Conservation (phyloP, 2,329 filamentous ascomycete genomes). For the Parascedosporium putredinis region DNA sequence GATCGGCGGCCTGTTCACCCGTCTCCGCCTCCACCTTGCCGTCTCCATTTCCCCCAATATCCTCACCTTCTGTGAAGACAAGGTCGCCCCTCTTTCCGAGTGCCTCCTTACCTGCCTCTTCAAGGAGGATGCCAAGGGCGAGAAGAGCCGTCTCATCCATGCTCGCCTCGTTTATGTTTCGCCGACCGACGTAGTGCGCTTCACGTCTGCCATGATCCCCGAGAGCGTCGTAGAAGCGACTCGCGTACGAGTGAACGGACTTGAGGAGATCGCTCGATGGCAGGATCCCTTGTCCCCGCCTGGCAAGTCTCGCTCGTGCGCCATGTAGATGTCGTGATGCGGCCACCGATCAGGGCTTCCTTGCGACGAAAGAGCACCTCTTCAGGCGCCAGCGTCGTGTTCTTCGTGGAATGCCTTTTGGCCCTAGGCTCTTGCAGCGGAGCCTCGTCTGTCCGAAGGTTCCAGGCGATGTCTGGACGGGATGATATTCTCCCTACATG, state of each 20-base stretch:
- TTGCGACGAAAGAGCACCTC: conserved; percentile 58
- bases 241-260: conserved; percentile 56
- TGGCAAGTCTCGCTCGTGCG: conserved; percentile 45
- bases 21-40: not conserved
- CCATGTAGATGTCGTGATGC: conserved; percentile 63
- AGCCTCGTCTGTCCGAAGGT: not conserved
- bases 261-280: conserved; percentile 62
- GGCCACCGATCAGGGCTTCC: conserved; percentile 57
- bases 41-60: conserved; percentile 8
- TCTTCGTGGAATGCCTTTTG: not conserved
- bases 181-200: conserved; percentile 12
- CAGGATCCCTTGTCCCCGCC: conserved; percentile 35
- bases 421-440: not conserved
- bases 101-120: conserved; percentile 53
- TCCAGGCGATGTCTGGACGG: conserved; percentile 1
- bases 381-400: conserved; percentile 45
- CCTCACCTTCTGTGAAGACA: conserved; percentile 55
- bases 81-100: conserved; percentile 58
- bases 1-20: not conserved
- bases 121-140: conserved; percentile 63
- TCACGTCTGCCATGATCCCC: conserved; percentile 12
- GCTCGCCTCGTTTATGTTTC: conserved; percentile 41
- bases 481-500: conserved; percentile 9
- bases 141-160: conserved; percentile 73
- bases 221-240: conserved; percentile 50